Evolutionary conservation across 768 basidiomycete species (phyloP), one percentile per base, ranked within the genome.

Genomic region (Tulasnella sp.): DNA sequence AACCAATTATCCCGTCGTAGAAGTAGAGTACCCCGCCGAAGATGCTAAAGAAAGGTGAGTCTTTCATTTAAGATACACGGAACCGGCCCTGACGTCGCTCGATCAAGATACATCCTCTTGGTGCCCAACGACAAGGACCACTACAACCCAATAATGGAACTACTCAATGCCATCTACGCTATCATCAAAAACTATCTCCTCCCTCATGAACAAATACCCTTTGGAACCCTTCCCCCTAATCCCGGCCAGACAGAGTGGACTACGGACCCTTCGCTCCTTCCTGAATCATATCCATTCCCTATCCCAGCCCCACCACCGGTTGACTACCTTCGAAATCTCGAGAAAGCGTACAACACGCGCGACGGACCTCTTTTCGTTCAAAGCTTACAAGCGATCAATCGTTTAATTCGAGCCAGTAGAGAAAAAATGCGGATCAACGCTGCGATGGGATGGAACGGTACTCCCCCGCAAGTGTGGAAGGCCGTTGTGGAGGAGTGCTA

Each of bases 401-500:
- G 79, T 1, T 79, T 90, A 39, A 80, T 95, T 17, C 84, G 85
- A 22, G 78, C 80, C 1, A 81, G 88, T 5, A 79, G 81, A 42
- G 76, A 36, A 19, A 73, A 67, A 35, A 75, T 74, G 72, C 44
- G 36, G 39, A 63, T 64, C 4, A 41, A 34, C 14, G 32, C 66
- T 3, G 35, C 29, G 42, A 40, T 34, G 42, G 64, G 37, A 76
- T 78, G 78, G 59, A 71, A 29, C 1, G 88, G 86, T 3, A 78
- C 95, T 34, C 90, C 88, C 0, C 82, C 87, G 63, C 83, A 85
- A 39, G 85, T 95, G 1, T 82, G 90, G 72, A 84, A 88, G 81
- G 88, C 90, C 47, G 86, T 96, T 64, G 84, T 91, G 68, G 94
- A 95, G 59, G 94, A 98, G 82, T 91, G 89, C 41, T 98, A 99